Conservation (phyloP, 116 monocot genomes). For the Zostera marina region DNA sequence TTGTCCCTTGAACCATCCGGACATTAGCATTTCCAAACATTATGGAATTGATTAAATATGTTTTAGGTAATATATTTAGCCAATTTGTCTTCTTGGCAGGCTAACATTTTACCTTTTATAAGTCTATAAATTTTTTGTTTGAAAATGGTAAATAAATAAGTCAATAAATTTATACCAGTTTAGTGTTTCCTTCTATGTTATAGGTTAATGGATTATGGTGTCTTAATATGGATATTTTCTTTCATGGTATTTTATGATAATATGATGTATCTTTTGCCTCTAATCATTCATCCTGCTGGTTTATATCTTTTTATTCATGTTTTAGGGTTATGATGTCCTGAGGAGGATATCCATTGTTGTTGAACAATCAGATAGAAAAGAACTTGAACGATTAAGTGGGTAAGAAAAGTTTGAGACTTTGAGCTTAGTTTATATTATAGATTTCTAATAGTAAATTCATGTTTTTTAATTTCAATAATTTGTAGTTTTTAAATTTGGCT, state of each 20-base stretch:
- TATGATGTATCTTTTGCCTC: neutral
- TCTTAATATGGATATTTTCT: neutral
- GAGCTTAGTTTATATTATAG: neutral
- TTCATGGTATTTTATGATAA: neutral
- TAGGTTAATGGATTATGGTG: neutral
- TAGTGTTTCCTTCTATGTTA: neutral
- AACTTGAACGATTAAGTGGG: conserved; percentile 85
- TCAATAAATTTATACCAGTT: neutral
- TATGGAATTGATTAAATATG: no score
- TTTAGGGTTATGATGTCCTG: conserved; percentile 91
- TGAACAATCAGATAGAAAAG: conserved; percentile 33
- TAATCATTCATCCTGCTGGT: neutral
- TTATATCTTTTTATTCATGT: neutral
- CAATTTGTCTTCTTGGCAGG: neutral
- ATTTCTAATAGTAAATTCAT: neutral
- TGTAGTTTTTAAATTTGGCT: neutral
- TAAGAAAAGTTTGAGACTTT: conserved; percentile 11
- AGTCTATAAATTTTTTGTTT: neutral
- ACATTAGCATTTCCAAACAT: no score
- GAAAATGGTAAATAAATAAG: no score
- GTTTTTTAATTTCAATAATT: neutral
- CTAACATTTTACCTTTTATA: no score
- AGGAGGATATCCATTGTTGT: conserved; percentile 70
- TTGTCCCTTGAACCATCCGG: no score
- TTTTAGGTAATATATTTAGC: no score